A percentile compares a stretch with the other conserved stretches of the same genome.
Evolutionary conservation across 2,329 filamentous ascomycete genomes (phyloP).

Genomic region (Sarocladium brachiariae): DNA sequence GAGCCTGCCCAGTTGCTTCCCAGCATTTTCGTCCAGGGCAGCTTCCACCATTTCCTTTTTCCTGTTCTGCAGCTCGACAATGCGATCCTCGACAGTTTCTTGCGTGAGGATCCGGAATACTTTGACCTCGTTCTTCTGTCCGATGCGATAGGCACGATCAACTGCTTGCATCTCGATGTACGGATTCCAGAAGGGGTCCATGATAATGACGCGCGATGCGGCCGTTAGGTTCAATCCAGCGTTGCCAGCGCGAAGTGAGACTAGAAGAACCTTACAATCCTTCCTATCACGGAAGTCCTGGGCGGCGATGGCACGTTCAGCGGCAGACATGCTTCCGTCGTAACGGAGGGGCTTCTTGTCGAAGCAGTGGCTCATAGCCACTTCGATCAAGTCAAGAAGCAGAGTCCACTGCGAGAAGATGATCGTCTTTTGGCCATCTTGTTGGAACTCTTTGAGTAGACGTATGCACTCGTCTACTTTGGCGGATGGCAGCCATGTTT

Average conservation of each 20-base stretch:
- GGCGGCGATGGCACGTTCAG: slow-evolving; percentile 62
- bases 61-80: slow-evolving; percentile 68
- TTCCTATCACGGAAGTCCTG: slow-evolving; percentile 57
- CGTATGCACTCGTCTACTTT: slow-evolving; percentile 76
- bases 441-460: slow-evolving; percentile 61
- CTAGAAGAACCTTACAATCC: slow-evolving; percentile 67
- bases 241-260: slow-evolving; percentile 74
- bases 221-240: slow-evolving; percentile 79
- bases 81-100: slow-evolving; percentile 81
- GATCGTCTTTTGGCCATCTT: slow-evolving; percentile 60
- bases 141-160: slow-evolving; percentile 82
- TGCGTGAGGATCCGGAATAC: slow-evolving; percentile 74
- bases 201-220: slow-evolving; percentile 79
- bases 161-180: slow-evolving; percentile 90
- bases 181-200: slow-evolving; percentile 93
- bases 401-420: slow-evolving; percentile 76
- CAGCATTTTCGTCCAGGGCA: slow-evolving; percentile 71
- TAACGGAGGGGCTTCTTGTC: slow-evolving; percentile 62
- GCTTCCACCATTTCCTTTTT: slow-evolving; percentile 72
- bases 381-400: slow-evolving; percentile 65
- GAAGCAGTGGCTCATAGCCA: slow-evolving; percentile 53
- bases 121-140: slow-evolving; percentile 65
- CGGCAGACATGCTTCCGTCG: slow-evolving; percentile 71
- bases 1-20: slow-evolving; percentile 59
- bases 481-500: slow-evolving; percentile 67